Conservation (phyloP, 345 rosid genomes). For the Heritiera fomes region DNA sequence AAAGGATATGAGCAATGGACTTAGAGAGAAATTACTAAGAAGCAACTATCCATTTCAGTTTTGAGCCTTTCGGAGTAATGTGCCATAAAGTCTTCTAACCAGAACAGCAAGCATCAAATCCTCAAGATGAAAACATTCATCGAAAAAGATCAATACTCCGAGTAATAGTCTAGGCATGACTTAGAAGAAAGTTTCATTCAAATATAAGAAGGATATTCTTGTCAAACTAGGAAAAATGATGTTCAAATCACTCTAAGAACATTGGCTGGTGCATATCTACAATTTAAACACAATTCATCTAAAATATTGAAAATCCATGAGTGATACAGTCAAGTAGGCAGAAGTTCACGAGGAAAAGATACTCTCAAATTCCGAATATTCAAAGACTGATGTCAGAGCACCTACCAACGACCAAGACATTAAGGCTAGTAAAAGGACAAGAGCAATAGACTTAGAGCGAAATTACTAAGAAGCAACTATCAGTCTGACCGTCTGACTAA, state of each 20-base stretch:
- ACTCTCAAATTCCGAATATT: background rate
- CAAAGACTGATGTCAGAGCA: background rate
- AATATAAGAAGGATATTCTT: background rate
- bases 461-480: no score
- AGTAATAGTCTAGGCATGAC: background rate
- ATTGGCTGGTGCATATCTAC: background rate
- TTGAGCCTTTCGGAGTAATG: background rate
- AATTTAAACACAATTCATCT: background rate
- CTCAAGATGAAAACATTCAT: no score
- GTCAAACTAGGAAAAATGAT: no score
- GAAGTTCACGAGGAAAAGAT: no score
- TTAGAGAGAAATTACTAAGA: background rate
- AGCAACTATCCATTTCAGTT: background rate
- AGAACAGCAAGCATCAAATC: no score
- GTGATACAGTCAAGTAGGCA: no score
- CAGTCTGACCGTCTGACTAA: no score
- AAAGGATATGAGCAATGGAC: background rate
- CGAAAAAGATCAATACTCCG: no score
- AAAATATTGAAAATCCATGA: no score
- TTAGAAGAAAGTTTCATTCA: background rate
- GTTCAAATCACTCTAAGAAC: no score
- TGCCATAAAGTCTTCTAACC: no score
- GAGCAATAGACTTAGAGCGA: background rate
- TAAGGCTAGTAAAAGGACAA: background rate
- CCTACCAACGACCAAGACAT: background rate